Evolutionary conservation across 148 eudicot species (phyloP), one percentile per base, ranked within the genome.

Genomic region (Pharnaceum exiguum): DNA sequence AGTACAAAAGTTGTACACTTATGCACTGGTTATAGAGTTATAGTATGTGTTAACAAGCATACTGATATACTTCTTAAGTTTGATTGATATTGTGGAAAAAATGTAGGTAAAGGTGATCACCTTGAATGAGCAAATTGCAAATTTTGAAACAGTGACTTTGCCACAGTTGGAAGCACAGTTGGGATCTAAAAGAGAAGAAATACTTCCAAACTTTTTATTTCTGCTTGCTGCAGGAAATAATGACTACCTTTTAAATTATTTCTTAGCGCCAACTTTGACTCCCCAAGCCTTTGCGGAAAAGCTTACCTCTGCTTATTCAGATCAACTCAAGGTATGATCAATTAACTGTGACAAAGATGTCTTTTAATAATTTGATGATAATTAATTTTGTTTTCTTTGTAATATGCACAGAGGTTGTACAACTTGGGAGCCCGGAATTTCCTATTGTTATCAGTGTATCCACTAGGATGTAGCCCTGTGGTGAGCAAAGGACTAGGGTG

Each of bases 381-480:
- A 15, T 42, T n/a, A 42, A 15, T 15, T 10, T 42, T 42, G 11
- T 42, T 42, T 42, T 42, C 8, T 44, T 12, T 3, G 17, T 58
- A 5, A 25, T 39, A 28, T 32, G 26, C 18, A 23, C 53, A 75
- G 75, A 70, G 51, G 25, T 55, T 75, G 33, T 75, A 70, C 36
- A 43, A 49, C 18, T 51, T 70, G 53, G 79, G 75, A 55, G 79
- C 71, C 0, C 69, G 79, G 71, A 70, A 61, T 10, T 70, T 75
- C 23, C 4, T 51, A 10, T 4, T 75, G 44, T 18, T 75, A 26
- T 29, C 67, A 2, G 70, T 75, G 25, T 63, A 69, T 31, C 79
- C 79, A 13, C 17, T 75, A 11, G 79, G 79, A 13, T 75, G 79
- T 57, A 65, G 67, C 51, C 79, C 79, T 1, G 51, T 54, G 27